Evolutionary conservation across 139 green algal species (phyloP).

Genomic region (Auxenochlorella protothecoides): DNA sequence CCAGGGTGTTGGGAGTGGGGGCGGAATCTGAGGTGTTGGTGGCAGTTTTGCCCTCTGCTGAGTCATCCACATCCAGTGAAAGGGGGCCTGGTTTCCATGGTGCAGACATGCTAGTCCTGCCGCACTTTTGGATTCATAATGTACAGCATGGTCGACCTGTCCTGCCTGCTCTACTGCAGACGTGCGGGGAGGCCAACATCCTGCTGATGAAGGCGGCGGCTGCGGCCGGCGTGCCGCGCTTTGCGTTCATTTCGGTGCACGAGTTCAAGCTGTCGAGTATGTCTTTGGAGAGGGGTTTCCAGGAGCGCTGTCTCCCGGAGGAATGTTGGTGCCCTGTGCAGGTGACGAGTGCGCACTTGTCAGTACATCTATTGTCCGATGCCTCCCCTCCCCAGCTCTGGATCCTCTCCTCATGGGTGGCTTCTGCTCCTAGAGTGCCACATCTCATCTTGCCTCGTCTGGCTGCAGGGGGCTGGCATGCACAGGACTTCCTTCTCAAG

Average conservation of each 20-base stretch:
- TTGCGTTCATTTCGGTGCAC: conserved; percentile 75
- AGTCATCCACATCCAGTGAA: background rate
- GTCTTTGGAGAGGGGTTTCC: too few species aligned
- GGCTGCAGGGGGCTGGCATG: conserved; percentile 15
- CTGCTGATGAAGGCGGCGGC: conserved; percentile 54
- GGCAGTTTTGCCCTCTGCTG: background rate
- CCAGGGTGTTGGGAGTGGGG: background rate
- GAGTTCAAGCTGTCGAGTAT: conserved; percentile 51
- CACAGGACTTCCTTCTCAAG: conserved; percentile 31
- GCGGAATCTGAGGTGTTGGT: background rate
- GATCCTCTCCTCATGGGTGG: too few species aligned
- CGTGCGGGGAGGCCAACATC: conserved; percentile 76
- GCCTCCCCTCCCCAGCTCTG: too few species aligned
- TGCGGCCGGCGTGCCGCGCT: conserved; percentile 52
- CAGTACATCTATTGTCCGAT: too few species aligned
- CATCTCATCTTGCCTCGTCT: background rate
- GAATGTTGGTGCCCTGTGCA: too few species aligned
- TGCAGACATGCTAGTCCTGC: background rate
- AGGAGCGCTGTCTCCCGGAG: too few species aligned
- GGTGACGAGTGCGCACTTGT: conserved; percentile 20
- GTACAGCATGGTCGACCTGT: background rate
- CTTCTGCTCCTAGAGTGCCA: too few species aligned
- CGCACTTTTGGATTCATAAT: background rate
- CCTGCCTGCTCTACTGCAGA: conserved; percentile 18
- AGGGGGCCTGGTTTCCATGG: too few species aligned